Evolutionary conservation across 768 basidiomycete species (phyloP).

Genomic region (Serendipita sp.): DNA sequence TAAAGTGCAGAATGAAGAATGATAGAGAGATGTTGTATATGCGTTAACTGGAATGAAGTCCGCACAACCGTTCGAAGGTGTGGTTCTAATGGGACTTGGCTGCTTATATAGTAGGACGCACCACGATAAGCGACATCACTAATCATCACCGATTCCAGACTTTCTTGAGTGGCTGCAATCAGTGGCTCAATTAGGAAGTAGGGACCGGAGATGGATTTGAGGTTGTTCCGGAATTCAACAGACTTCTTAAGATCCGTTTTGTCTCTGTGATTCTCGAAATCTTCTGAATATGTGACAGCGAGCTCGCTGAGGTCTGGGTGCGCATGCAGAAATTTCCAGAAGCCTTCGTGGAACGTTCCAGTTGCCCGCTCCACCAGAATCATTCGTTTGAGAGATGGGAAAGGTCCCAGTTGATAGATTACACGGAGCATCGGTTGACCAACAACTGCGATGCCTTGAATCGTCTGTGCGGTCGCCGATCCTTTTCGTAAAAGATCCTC

Average conservation of each 20-base stretch:
- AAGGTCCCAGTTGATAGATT: background rate
- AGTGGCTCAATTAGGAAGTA: background rate
- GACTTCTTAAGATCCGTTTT: background rate
- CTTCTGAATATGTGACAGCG: background rate
- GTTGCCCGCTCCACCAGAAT: background rate
- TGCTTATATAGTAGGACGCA: too few relatives aligned
- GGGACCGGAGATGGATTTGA: background rate
- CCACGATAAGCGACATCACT: background rate
- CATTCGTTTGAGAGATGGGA: background rate
- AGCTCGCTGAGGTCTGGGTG: background rate
- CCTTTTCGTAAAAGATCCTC: background rate
- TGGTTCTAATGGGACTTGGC: too few relatives aligned
- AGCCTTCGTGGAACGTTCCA: background rate
- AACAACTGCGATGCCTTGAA: background rate
- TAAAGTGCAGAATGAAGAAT: too few relatives aligned
- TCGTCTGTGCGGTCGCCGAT: background rate
- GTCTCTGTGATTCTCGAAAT: background rate
- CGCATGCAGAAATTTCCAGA: background rate
- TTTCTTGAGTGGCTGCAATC: background rate
- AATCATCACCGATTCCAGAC: background rate
- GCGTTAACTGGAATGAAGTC: too few relatives aligned
- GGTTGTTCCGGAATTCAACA: background rate
- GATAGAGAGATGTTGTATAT: too few relatives aligned
- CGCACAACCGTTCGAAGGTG: too few relatives aligned
- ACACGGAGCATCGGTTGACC: background rate